A percentile compares a stretch with the other conserved stretches of the same genome.
These are phyloP conservation scores for Passiflora organensis DNA, from an alignment of 345 rosid species.

Conservation along the genomic window DNA sequence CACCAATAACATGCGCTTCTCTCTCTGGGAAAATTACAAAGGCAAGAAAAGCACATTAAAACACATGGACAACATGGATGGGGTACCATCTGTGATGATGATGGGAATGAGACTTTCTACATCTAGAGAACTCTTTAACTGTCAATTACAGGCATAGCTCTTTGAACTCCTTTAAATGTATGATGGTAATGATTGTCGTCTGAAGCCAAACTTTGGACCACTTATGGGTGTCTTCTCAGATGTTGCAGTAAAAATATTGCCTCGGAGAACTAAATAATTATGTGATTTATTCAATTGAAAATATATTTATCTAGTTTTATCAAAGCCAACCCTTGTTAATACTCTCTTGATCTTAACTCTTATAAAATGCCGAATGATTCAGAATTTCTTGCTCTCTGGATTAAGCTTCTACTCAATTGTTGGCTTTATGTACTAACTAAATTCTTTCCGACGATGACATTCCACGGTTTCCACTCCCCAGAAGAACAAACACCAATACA, in stretches of 20 bases:
- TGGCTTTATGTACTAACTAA: not conserved
- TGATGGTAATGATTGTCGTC: conserved; percentile 42
- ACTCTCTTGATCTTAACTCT: no score
- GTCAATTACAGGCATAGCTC: conserved; percentile 32
- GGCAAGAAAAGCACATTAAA: not conserved
- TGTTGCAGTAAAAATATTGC: conserved; percentile 31
- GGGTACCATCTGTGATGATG: conserved; percentile 16
- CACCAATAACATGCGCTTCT: conserved; percentile 15
- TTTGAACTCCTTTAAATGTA: conserved; percentile 35
- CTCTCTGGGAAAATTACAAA: conserved; percentile 1
- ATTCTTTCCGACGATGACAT: not conserved
- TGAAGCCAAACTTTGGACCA: conserved; percentile 44
- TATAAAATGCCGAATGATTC: not conserved
- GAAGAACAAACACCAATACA: not conserved
- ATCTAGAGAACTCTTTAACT: conserved; percentile 26
- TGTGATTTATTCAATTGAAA: not conserved
- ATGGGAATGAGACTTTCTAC: conserved; percentile 16
- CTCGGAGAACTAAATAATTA: conserved; percentile 1
- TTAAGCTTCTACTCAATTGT: no score
- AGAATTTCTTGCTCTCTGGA: not conserved
- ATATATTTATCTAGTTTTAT: not conserved
- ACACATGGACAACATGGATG: conserved; percentile 17
- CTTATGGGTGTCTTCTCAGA: conserved; percentile 32
- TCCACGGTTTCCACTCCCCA: not conserved
- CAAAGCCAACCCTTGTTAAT: not conserved